A percentile compares a stretch with the other conserved stretches of the same genome.
Conservation (phyloP, 495 filamentous ascomycete species). For the Trichoderma virens region DNA sequence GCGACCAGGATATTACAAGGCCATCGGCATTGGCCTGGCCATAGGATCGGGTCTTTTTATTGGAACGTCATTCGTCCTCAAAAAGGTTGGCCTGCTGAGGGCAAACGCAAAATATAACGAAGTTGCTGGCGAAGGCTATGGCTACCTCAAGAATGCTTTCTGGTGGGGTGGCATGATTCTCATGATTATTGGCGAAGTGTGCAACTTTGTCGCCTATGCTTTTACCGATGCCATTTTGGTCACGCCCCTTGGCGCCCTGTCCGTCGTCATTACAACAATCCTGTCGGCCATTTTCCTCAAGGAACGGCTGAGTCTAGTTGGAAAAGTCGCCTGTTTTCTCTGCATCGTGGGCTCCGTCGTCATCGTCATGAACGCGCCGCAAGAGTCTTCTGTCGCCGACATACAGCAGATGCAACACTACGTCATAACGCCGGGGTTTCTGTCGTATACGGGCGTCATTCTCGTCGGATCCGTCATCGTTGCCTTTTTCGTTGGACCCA, state of each 20-base stretch:
- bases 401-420: constrained; percentile 92
- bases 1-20: constrained; percentile 60
- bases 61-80: constrained; percentile 89
- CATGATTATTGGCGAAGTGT: constrained; percentile 95
- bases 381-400: constrained; percentile 71
- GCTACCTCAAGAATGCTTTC: constrained; percentile 90
- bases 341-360: constrained; percentile 91
- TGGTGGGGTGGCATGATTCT: constrained; percentile 97
- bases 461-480: constrained; percentile 63
- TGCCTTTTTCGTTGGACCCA: constrained; percentile 77
- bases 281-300: constrained; percentile 94
- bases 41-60: constrained; percentile 90
- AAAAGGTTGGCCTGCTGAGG: constrained; percentile 83
- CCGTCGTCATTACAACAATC: constrained; percentile 88
- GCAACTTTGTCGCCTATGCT: constrained; percentile 96
- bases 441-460: constrained; percentile 77
- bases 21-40: constrained; percentile 78
- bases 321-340: constrained; percentile 90
- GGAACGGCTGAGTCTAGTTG: constrained; percentile 89
- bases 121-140: constrained; percentile 93
- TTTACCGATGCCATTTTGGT: constrained; percentile 97
- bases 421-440: constrained; percentile 80
- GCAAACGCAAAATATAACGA: constrained; percentile 97
- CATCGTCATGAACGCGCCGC: constrained; percentile 89
- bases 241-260: constrained; percentile 88